phyloP scores from a whole-genome alignment of 176 grass and related monocot genomes.

The Aegilops bicornis region DNA sequence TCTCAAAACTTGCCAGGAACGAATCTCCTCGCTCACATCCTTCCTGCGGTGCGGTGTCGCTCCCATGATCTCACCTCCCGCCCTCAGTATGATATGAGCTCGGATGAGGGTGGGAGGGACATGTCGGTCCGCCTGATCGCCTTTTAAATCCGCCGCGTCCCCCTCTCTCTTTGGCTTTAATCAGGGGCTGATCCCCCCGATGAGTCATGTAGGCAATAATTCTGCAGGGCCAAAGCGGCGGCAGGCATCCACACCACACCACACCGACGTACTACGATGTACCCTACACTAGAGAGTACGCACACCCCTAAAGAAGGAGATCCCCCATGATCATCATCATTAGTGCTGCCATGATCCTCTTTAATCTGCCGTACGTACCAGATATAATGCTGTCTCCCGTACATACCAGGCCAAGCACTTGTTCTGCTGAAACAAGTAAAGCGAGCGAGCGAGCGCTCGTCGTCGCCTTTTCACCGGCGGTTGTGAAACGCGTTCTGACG shows the following conservation, averaged over 20 bases:
- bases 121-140: not conserved
- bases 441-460: too few species aligned
- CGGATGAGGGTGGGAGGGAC: not conserved
- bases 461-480: not conserved
- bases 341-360: slow-evolving; percentile 1
- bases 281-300: not conserved
- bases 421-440: not conserved
- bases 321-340: slow-evolving; percentile 35
- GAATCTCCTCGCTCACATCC: slow-evolving; percentile 22
- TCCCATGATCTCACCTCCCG: not conserved
- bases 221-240: slow-evolving; percentile 42
- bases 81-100: too few species aligned
- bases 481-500: not conserved
- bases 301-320: slow-evolving; percentile 23
- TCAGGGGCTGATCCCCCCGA: slow-evolving; percentile 17
- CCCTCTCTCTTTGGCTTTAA: slow-evolving; percentile 42
- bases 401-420: not conserved
- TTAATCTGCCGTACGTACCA: not conserved
- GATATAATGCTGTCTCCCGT: not conserved
- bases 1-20: too few species aligned
- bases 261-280: not conserved
- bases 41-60: not conserved
- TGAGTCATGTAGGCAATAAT: slow-evolving; percentile 44
- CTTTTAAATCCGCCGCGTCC: slow-evolving; percentile 17
- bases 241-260: not conserved